These are phyloP conservation scores for Hygrophorus pudorinus DNA, from an alignment of 768 basidiomycete genomes.

Conservation along the genomic window DNA sequence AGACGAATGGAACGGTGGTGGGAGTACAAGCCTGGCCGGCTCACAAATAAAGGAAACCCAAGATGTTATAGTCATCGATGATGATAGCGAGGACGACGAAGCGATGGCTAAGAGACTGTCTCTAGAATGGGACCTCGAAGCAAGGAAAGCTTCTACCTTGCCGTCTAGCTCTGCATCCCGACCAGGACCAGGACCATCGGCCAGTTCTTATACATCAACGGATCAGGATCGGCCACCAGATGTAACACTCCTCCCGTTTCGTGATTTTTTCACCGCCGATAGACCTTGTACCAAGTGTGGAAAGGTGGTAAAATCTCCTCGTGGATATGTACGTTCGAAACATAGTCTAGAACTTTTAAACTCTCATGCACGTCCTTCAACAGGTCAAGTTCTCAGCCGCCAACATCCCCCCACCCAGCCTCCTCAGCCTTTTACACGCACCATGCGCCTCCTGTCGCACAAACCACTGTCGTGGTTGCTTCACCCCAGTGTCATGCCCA, in stretches of 20 bases:
- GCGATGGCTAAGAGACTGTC: conserved; percentile 29
- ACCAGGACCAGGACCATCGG: neutral
- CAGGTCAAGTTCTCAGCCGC: conserved; percentile 21
- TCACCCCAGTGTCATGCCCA: conserved; percentile 27
- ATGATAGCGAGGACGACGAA: conserved; percentile 24
- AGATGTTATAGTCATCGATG: conserved; percentile 7
- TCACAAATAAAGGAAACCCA: too few relatives aligned
- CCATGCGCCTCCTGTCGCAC: conserved; percentile 32
- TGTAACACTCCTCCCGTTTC: conserved; percentile 21
- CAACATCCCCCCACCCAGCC: conserved; percentile 16
- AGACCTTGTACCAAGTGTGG: conserved; percentile 30
- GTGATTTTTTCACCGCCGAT: conserved; percentile 25
- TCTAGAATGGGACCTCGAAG: conserved; percentile 25
- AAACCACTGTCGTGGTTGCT: conserved; percentile 42
- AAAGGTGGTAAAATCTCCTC: conserved; percentile 24
- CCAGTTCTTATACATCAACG: neutral
- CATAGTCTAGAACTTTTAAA: neutral
- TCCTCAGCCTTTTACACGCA: conserved; percentile 30
- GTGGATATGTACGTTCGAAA: conserved; percentile 29
- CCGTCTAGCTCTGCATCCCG: neutral
- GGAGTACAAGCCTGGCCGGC: conserved; percentile 1
- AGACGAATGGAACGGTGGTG: conserved; percentile 16
- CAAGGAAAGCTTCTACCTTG: neutral
- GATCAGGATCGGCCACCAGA: conserved; percentile 18
- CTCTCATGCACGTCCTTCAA: neutral